A percentile compares a stretch with the other conserved stretches of the same genome.
phyloP scores from a whole-genome alignment of 257 asterid genomes.

The Nicotiana otophora region DNA sequence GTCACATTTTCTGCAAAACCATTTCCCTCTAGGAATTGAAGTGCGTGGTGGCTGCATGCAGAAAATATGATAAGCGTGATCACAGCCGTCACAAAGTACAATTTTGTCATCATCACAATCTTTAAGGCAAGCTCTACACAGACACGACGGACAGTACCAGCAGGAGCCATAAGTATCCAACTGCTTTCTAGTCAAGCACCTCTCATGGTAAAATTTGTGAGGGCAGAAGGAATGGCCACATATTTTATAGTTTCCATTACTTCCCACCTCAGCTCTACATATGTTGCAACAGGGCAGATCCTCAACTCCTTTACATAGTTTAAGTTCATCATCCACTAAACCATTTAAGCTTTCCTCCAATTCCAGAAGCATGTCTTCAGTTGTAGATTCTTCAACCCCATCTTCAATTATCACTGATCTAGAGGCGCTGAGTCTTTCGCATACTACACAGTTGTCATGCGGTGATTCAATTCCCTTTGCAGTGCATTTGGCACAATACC shows the following conservation, averaged over 20 bases:
- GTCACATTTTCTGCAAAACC: conserved; percentile 72
- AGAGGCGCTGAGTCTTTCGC: conserved; percentile 50
- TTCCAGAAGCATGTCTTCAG: conserved; percentile 28
- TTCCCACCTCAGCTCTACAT: conserved; percentile 45
- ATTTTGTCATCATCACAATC: conserved; percentile 77
- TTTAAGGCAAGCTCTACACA: conserved; percentile 65
- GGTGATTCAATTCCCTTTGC: conserved; percentile 56
- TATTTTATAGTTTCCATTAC: conserved; percentile 39
- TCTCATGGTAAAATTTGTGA: conserved; percentile 72
- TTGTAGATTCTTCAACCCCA: conserved; percentile 31
- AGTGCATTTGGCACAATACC: conserved; percentile 78
- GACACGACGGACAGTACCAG: conserved; percentile 95
- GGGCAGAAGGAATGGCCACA: conserved; percentile 78
- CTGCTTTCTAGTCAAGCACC: conserved; percentile 65
- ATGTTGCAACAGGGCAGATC: conserved; percentile 43
- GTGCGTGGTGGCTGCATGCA: conserved; percentile 70
- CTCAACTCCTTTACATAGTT: conserved; percentile 11
- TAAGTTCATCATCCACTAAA: conserved; percentile 25
- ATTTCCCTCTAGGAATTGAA: conserved; percentile 55
- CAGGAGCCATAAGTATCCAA: conserved; percentile 45
- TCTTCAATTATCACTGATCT: conserved; percentile 21
- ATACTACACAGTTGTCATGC: conserved; percentile 70
- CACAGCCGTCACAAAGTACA: conserved; percentile 88
- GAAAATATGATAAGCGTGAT: conserved; percentile 76
- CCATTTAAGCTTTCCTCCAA: conserved; percentile 59